Base-by-base conservation (phyloP, 2,329 filamentous ascomycete species). In the Fusarium pseudocircinatum region DNA sequence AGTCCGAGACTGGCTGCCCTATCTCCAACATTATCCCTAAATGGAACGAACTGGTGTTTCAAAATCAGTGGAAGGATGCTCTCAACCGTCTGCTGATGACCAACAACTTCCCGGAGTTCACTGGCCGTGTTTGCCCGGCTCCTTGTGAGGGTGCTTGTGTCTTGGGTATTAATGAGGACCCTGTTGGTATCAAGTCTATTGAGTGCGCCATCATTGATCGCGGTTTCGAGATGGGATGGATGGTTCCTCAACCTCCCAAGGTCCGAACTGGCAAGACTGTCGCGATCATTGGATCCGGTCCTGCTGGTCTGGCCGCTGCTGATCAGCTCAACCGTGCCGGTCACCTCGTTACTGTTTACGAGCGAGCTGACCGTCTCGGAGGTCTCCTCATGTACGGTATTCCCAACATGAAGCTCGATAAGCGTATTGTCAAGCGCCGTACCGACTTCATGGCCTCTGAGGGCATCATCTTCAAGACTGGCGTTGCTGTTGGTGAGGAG, bases 401-500 rank as follows among this genome's bases (percentile, higher is more conserved):
- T 76, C 96, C 96, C 75, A 98, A 98, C 87, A 98, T 98, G 96
- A 98, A 98, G 87, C 93, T 98, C 46, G 96, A 98, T 86, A 98
- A 98, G 89, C 94, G 94, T 81, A 92, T 98, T 73, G 96, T 98
- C 69, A 96, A 98, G 87, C 93, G 96, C 59, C 93, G 96, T 82
- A 95, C 96, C 54, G 94, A 98, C 83, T 95, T 98, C 84, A 96
- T 98, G 94, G 94, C 93, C 61, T 89, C 91, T 7, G 96, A 98
- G 84, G 96, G 96, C 54, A 85, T 98, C 80, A 88, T 88, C 58
- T 97, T 97, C 85, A 91, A 94, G 83, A 93, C 93, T 37, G 90
- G 92, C 69, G 90, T 94, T 62, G 85, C 91, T 40, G 89, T 98
- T 77, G 96, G 95, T 50, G 92, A 96, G 73, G 90, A 93, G 56